A percentile compares a stretch with the other conserved stretches of the same genome.
Conservation (phyloP, 106 monocot genomes). For the Apostasia ramifera region DNA sequence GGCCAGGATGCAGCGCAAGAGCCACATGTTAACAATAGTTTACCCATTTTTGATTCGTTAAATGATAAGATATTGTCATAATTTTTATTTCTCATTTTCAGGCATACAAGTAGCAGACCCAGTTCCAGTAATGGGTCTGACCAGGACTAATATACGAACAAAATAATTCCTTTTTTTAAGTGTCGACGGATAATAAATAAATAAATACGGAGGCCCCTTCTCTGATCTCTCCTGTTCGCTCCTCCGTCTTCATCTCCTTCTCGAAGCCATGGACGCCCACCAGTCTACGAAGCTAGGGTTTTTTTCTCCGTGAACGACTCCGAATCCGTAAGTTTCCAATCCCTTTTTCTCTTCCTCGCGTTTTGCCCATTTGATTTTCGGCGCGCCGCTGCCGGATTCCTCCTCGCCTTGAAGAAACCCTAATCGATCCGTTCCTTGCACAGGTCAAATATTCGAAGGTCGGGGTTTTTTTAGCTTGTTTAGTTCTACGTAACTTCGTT, state of each 20-base stretch:
- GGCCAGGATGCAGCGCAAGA: too few relatives aligned
- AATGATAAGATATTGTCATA: too few relatives aligned
- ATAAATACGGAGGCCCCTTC: too few relatives aligned
- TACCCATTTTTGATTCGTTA: too few relatives aligned
- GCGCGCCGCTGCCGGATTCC: background rate
- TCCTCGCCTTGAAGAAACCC: slow-evolving; percentile 7
- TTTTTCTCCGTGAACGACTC: slow-evolving; percentile 1
- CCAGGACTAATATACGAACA: too few relatives aligned
- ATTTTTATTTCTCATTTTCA: too few relatives aligned
- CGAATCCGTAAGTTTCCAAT: slow-evolving; percentile 10
- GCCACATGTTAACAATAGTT: too few relatives aligned
- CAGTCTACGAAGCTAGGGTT: slow-evolving; percentile 8
- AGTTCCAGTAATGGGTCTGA: too few relatives aligned
- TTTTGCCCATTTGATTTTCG: background rate
- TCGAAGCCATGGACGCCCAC: slow-evolving; percentile 2
- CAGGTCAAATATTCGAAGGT: slow-evolving; percentile 10
- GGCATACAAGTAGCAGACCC: too few relatives aligned
- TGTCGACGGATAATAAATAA: too few relatives aligned
- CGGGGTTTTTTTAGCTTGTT: slow-evolving; percentile 7
- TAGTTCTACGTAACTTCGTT: background rate
- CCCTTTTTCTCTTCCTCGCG: background rate
- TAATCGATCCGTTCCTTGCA: slow-evolving; percentile 18
- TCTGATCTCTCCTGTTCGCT: background rate
- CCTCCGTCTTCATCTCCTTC: background rate
- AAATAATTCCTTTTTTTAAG: too few relatives aligned